Evolutionary conservation across 2,329 filamentous ascomycete species (phyloP), one percentile per base, ranked within the genome.

Genomic region (Microthyrium microscopicum): DNA sequence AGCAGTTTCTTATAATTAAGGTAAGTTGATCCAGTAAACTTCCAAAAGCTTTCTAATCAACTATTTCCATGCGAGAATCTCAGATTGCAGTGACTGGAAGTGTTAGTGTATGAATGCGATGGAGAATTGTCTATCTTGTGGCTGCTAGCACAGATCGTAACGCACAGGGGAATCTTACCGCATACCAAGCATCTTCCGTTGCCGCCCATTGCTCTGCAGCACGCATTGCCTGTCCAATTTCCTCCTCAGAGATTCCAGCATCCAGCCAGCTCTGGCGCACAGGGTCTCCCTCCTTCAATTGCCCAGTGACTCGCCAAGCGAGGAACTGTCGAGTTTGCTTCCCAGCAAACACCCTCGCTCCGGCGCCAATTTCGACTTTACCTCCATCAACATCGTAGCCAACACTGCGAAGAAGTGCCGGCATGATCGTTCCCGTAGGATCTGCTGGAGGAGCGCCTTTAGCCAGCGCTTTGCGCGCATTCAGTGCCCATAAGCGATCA

Each of bases 341-440:
- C 15, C 26, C 28, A 17, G 20, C 13, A 6, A 24, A 20, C 12
- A 25, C 21, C 15, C 19, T 31, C 7, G 8, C 27, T 11, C 34
- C 34, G 5, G 4, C 13, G n/a, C 27, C 28, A 8, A 36, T 20
- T 13, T 31, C 31, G 13, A 37, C 26, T 26, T 35, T 35, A 3
- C 15, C 17, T 17, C 25, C 33, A 26, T 35, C 26, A 16, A 35
- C 26, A 29, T 35, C 33, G n/a, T 33, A 37, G 19, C 35, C 35
- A 5, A 19, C 35, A 11, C 11, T 26, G 16, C 25, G 20, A 8
- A 24, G 21, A 20, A 21, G 33, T 15, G 24, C 29, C 11, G 15
- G 19, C 17, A 28, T 27, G 11, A 17, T 19, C 13, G 25, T 16
- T 16, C 34, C 34, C 5, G n/a, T 19, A 8, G 26, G 18, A 5